Evolutionary conservation across 163 green algal genomes (phyloP), one percentile per base, ranked within the genome.

Genomic region (Chlorella variabilis): DNA sequence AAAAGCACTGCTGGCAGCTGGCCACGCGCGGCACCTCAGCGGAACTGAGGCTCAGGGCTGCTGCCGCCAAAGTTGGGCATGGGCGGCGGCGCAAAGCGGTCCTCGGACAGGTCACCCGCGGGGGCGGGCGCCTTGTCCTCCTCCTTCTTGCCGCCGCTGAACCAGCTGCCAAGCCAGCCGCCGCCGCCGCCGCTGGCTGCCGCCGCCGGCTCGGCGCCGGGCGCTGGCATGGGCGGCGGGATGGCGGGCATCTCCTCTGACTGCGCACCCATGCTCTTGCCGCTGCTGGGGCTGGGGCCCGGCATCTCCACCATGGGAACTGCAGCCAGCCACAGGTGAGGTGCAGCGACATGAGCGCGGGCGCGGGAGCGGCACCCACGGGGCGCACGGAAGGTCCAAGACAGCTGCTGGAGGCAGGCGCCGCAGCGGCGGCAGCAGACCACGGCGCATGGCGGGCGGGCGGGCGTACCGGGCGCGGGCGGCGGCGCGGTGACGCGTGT

Each of bases 401-500:
- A n/a, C n/a, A n/a, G n/a, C n/a, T n/a, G n/a, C n/a, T n/a, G n/a
- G n/a, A n/a, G n/a, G n/a, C n/a, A n/a, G n/a, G n/a, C n/a, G n/a
- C n/a, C n/a, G n/a, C n/a, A n/a, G n/a, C n/a, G n/a, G n/a, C n/a
- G n/a, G n/a, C n/a, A n/a, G n/a, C n/a, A n/a, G n/a, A n/a, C n/a
- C n/a, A n/a, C n/a, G n/a, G n/a, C n/a, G n/a, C n/a, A n/a, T 39
- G 5, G 29, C n/a, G 1, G 4, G 13, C 29, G 13, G 29, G 15
- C 8, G 11, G 29, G 6, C 70, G 20, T 45, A 77, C 70, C 70
- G 62, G 93, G 92, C 11, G 94, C 92, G 11, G 94, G 93, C 17
- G 95, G 94, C 11, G 95, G 94, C 1, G 96, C 93, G 3, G 92
- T 95, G 58, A 98, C 91, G 54, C 95, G 92, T 9, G 89, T 97